Base-by-base conservation (phyloP, 2,329 filamentous ascomycete genomes). In the Exophiala lecanii-corni region DNA sequence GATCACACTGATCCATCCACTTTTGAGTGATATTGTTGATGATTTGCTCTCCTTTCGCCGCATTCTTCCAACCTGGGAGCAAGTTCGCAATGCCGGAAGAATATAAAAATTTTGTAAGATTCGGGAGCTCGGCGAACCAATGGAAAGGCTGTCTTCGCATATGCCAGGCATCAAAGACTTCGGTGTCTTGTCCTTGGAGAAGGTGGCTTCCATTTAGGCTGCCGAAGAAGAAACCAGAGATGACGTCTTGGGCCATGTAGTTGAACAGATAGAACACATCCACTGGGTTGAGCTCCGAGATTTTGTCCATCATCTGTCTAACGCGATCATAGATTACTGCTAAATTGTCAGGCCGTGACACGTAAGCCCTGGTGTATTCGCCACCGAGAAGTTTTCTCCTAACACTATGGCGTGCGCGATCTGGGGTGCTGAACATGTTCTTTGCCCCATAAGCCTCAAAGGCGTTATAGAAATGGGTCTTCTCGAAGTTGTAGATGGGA, bases 351-450 rank as follows among this genome's bases (percentile, higher is more conserved):
- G 39, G 39, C 26, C 31, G 30, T 10, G 36, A 9, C 31, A 41
- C 36, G 31, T 41, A 41, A 3, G 30, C 30, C 31, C 36, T 41
- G 39, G 39, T 41, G 20, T 41, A 41, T 25, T 41, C 39, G 31
- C 39, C 39, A 18, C 39, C 39, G 9, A 41, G 39, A 28, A 23
- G 39, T 31, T 41, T 41, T 41, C 39, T 35, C 39, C 39, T 41
- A 35, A 7, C 12, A 20, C 39, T 41, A 26, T 41, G 39, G 26
- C 19, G 18, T 9, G 39, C 30, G 26, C 39, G 39, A 20, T 41
- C 39, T 28, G 39, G 39, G 9, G 39, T 41, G 18, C 39, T 73
- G 54, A 74, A 73, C 26, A 74, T 26, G 21, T 54, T 66, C 21
- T 59, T 35, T 19, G 45, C 39, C 15, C 41, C 30, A 5, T 48